phyloP scores from a whole-genome alignment of 2,329 filamentous ascomycete species.

The Diplodia seriata region DNA sequence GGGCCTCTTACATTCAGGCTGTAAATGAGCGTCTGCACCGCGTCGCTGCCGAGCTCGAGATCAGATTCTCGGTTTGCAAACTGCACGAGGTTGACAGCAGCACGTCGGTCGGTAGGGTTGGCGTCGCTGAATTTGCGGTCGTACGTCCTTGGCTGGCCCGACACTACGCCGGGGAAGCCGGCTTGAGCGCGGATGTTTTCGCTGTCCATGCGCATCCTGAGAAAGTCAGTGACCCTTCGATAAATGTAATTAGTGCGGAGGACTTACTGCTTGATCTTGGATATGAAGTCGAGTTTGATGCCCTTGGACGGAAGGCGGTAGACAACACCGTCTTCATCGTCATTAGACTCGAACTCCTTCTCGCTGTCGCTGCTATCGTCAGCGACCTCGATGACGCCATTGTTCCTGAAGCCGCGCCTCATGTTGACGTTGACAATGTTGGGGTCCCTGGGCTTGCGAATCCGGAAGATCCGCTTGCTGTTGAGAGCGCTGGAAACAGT shows the following conservation, averaged over 20 bases:
- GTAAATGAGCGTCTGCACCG: constrained; percentile 60
- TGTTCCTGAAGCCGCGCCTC: constrained; percentile 66
- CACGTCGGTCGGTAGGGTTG: constrained; percentile 67
- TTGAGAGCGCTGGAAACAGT: constrained; percentile 36
- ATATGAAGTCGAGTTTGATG: constrained; percentile 66
- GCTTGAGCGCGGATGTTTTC: neutral
- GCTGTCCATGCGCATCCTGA: constrained; percentile 9
- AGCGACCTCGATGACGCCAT: constrained; percentile 55
- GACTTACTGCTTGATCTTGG: constrained; percentile 59
- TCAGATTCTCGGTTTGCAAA: constrained; percentile 60
- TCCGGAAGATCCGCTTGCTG: constrained; percentile 37
- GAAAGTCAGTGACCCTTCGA: neutral
- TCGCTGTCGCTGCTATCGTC: constrained; percentile 53
- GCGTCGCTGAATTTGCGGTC: constrained; percentile 22
- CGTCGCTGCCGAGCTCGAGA: constrained; percentile 56
- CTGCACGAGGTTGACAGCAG: constrained; percentile 68
- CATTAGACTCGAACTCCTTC: constrained; percentile 53
- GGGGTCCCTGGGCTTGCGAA: constrained; percentile 59
- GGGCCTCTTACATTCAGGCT: constrained; percentile 66
- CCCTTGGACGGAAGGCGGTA: constrained; percentile 55
- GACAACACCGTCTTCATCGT: constrained; percentile 48
- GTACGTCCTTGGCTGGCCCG: neutral
- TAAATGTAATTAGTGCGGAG: neutral
- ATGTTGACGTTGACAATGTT: constrained; percentile 57
- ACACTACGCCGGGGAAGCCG: neutral